phyloP scores from a whole-genome alignment of 129 eudicot species.

The Escallonia herrerae region DNA sequence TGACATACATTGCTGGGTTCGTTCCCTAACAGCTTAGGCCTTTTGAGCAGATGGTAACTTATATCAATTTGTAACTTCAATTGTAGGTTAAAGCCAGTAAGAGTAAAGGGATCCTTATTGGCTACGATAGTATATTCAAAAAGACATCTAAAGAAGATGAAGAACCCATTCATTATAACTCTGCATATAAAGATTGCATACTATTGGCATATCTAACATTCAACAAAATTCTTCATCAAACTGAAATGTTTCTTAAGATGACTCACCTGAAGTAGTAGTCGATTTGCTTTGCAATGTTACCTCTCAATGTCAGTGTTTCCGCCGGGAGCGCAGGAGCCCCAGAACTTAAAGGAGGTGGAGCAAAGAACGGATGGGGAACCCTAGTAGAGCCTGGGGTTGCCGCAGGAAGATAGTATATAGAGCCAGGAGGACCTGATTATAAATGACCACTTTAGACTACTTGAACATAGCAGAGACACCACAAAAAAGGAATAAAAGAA shows the following conservation, averaged over 20 bases:
- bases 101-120: too few relatives aligned
- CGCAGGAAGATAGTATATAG: conserved; percentile 64
- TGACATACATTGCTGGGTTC: too few relatives aligned
- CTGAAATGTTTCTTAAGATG: conserved; percentile 1
- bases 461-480: not conserved
- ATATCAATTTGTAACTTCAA: too few relatives aligned
- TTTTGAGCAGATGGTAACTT: too few relatives aligned
- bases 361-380: conserved; percentile 63
- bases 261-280: conserved; percentile 93
- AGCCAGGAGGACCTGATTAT: conserved; percentile 73
- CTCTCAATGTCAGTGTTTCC: conserved; percentile 42
- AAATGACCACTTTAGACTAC: conserved; percentile 9
- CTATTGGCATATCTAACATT: too few relatives aligned
- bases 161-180: too few relatives aligned
- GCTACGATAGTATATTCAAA: too few relatives aligned
- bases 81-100: too few relatives aligned
- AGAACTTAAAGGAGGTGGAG: conserved; percentile 50
- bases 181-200: too few relatives aligned
- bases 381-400: conserved; percentile 59
- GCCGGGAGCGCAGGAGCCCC: conserved; percentile 49
- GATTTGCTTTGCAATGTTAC: conserved; percentile 64
- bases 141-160: too few relatives aligned
- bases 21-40: too few relatives aligned
- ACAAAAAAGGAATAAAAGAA: not conserved
- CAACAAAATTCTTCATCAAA: not conserved